Evolutionary conservation across 768 basidiomycete species (phyloP).

Genomic region (Goffeauzyma gilvescens): DNA sequence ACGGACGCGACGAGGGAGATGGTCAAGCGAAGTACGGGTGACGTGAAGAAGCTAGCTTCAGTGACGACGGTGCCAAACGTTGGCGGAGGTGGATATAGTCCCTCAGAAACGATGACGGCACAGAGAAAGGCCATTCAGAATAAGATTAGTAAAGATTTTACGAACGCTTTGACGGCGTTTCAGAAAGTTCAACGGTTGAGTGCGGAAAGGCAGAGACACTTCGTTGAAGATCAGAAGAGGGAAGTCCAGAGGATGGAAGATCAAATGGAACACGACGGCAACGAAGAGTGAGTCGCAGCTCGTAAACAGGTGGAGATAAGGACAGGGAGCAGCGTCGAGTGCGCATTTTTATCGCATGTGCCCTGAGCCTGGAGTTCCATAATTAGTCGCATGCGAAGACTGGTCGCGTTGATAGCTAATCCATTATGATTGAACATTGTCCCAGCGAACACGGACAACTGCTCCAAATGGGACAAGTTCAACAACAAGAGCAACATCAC

Average conservation of each 20-base stretch:
- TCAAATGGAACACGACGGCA: too few species aligned
- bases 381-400: too few species aligned
- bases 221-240: conserved; percentile 65
- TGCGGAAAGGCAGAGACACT: conserved; percentile 70
- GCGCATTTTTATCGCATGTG: too few species aligned
- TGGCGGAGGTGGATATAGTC: conserved; percentile 15
- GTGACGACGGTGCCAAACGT: conserved; percentile 33
- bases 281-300: too few species aligned
- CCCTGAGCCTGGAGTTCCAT: too few species aligned
- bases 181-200: conserved; percentile 79
- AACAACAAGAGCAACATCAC: conserved; percentile 25
- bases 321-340: too few species aligned
- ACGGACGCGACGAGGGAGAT: conserved; percentile 86
- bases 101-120: not conserved
- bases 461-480: conserved; percentile 27
- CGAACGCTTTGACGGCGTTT: conserved; percentile 72
- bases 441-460: not conserved
- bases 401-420: too few species aligned
- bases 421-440: too few species aligned
- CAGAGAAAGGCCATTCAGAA: conserved; percentile 40
- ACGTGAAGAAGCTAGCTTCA: conserved; percentile 68
- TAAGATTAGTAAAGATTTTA: conserved; percentile 85
- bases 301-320: too few species aligned
- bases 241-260: conserved; percentile 50
- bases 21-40: conserved; percentile 82